phyloP scores from a whole-genome alignment of 192 early-diverging fungal genomes.

The Oehlia diaphana region DNA sequence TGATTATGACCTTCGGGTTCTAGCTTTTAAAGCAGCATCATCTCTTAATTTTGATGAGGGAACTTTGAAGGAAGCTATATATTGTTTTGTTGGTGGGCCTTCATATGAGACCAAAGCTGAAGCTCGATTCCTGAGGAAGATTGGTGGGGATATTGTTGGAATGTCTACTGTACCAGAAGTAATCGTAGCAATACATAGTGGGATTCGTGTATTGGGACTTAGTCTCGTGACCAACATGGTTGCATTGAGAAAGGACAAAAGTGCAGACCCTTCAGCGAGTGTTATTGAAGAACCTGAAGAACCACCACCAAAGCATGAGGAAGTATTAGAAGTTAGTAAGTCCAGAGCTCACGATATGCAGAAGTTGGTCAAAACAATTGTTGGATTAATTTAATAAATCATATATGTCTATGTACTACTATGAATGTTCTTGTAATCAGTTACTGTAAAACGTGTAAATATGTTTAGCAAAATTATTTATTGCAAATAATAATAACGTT shows the following conservation, averaged over 20 bases:
- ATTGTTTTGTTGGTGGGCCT: conserved; percentile 85
- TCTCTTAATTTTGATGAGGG: conserved; percentile 43
- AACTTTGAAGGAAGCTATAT: conserved; percentile 77
- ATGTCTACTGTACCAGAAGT: conserved; percentile 91
- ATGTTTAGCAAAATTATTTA: no score
- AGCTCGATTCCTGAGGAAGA: conserved; percentile 61
- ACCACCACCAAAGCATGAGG: conserved; percentile 60
- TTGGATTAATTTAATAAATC: conserved; percentile 34
- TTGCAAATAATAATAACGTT: no score
- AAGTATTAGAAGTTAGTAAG: conserved; percentile 65
- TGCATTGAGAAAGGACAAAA: conserved; percentile 40
- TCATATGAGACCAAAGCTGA: conserved; percentile 90
- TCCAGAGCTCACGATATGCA: conserved; percentile 59
- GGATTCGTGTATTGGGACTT: conserved; percentile 77
- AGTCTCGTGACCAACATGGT: conserved; percentile 79
- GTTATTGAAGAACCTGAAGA: conserved; percentile 33
- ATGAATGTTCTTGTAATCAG: no score
- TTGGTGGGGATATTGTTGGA: conserved; percentile 84
- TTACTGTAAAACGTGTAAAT: no score
- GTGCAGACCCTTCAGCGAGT: conserved; percentile 42
- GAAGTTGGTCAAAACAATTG: conserved; percentile 48
- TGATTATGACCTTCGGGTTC: conserved; percentile 70
- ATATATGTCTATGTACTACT: no score
- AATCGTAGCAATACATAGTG: conserved; percentile 81
- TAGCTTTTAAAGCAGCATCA: conserved; percentile 65